These are phyloP conservation scores for Mycosphaerella sp. DNA, from an alignment of 2,329 filamentous ascomycete species.

Conservation along the genomic window DNA sequence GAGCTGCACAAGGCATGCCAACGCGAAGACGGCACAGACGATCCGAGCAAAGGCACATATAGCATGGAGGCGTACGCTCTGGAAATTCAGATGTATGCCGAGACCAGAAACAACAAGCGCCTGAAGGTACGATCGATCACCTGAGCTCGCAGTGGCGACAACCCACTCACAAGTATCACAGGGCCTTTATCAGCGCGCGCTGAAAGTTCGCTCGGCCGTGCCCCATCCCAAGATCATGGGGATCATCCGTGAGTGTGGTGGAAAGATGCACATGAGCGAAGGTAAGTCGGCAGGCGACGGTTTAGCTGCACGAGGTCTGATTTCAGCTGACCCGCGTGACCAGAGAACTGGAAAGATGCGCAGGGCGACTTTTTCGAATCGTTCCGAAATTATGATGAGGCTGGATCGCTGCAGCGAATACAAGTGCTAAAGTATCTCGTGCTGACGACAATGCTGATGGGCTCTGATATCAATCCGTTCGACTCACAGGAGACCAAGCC, in stretches of 20 bases:
- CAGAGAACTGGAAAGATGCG: conserved; percentile 94
- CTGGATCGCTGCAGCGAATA: conserved; percentile 89
- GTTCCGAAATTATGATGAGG: conserved; percentile 98
- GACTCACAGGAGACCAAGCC: conserved; percentile 98
- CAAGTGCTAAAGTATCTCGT: conserved; percentile 97
- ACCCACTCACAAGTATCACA: conserved; percentile 27
- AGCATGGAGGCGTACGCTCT: conserved; percentile 91
- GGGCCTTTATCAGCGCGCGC: conserved; percentile 80
- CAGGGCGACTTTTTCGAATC: conserved; percentile 98
- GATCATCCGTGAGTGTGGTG: conserved; percentile 95
- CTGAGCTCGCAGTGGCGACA: conserved; percentile 7
- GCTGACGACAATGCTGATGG: conserved; percentile 96
- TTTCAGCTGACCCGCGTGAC: conserved; percentile 22
- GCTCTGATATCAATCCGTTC: conserved; percentile 96
- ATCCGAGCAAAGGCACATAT: conserved; percentile 94
- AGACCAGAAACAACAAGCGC: conserved; percentile 95
- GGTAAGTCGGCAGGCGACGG: conserved; percentile 36
- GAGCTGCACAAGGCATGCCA: conserved; percentile 89
- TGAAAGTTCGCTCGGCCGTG: conserved; percentile 91
- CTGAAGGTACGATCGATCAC: conserved; percentile 56
- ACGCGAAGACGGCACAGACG: conserved; percentile 76
- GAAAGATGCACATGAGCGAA: conserved; percentile 99
- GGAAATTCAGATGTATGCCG: conserved; percentile 98
- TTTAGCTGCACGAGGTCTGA: conserved; percentile 12
- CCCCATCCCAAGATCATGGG: conserved; percentile 99